A percentile compares a stretch with the other conserved stretches of the same genome.
Conservation (phyloP, 208 protist genomes). For the Crithidia thermophila region DNA sequence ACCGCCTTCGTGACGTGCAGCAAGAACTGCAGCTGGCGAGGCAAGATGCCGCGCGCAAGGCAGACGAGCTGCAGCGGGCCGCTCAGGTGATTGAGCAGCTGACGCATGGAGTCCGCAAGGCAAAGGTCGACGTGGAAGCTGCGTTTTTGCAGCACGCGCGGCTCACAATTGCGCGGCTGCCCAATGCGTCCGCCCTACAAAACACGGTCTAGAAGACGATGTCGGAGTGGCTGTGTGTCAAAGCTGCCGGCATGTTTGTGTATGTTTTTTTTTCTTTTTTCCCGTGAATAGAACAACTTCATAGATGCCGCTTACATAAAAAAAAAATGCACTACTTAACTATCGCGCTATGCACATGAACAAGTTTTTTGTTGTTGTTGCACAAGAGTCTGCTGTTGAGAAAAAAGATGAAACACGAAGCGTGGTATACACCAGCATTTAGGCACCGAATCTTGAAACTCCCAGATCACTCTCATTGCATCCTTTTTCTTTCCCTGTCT, state of each 20-base stretch:
- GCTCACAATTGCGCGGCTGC: background rate
- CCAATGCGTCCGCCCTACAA: background rate
- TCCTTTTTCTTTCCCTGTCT: too few species aligned
- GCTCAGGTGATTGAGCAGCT: constrained; percentile 51
- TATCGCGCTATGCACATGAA: too few species aligned
- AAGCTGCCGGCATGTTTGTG: background rate
- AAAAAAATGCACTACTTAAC: too few species aligned
- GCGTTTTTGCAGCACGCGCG: background rate
- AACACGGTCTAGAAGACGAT: background rate
- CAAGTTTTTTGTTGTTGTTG: too few species aligned
- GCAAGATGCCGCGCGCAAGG: background rate
- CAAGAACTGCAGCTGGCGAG: constrained; percentile 1
- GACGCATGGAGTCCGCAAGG: constrained; percentile 52
- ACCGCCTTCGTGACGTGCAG: constrained; percentile 10
- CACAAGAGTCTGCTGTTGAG: too few species aligned
- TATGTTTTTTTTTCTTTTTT: background rate
- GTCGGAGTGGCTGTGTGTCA: background rate
- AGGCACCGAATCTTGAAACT: too few species aligned
- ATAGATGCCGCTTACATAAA: constrained; percentile 1
- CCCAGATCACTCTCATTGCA: too few species aligned
- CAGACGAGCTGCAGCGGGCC: constrained; percentile 41
- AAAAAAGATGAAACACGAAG: too few species aligned
- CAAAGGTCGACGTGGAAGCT: constrained; percentile 38
- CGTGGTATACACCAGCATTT: too few species aligned
- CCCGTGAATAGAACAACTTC: background rate